Percentiles rank a stretch among this genome's conserved stretches.
Evolutionary conservation across 768 basidiomycete genomes (phyloP).

Genomic region (Pisolithus albus): DNA sequence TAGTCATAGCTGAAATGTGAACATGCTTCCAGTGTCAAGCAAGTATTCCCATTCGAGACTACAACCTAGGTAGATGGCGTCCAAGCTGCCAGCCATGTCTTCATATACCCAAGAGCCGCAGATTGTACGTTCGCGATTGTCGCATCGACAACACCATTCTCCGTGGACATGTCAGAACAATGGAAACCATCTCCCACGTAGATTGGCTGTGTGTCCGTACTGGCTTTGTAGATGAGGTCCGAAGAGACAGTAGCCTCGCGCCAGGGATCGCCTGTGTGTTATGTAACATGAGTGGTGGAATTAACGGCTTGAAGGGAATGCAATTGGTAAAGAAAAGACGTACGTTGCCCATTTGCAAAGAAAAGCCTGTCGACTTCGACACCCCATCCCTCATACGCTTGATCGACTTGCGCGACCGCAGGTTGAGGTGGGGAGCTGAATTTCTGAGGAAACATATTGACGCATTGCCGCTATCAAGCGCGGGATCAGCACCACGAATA

Average conservation of each 20-base stretch:
- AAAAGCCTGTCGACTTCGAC: conserved; percentile 52
- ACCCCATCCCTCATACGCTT: conserved; percentile 55
- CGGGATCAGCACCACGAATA: background rate
- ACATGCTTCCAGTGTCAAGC: too few relatives aligned
- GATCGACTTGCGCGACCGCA: conserved; percentile 38
- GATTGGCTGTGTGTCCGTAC: conserved; percentile 51
- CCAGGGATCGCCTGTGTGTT: conserved; percentile 62
- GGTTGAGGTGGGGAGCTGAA: conserved; percentile 45
- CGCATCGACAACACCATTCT: conserved; percentile 38
- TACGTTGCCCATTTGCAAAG: conserved; percentile 65
- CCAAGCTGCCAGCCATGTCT: conserved; percentile 42
- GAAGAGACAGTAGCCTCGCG: conserved; percentile 62
- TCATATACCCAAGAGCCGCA: conserved; percentile 46
- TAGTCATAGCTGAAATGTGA: too few relatives aligned
- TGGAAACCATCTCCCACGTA: conserved; percentile 60
- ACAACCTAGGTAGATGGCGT: background rate
- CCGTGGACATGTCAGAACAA: conserved; percentile 48
- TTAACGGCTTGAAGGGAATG: background rate
- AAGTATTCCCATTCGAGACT: too few relatives aligned
- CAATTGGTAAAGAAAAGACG: conserved; percentile 13
- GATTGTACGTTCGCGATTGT: conserved; percentile 49
- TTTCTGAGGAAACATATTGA: conserved; percentile 55
- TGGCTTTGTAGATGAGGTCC: conserved; percentile 36
- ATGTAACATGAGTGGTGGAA: background rate
- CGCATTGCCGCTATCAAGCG: conserved; percentile 54